phyloP scores from a whole-genome alignment of 768 basidiomycete species.

The Suillus sp. region DNA sequence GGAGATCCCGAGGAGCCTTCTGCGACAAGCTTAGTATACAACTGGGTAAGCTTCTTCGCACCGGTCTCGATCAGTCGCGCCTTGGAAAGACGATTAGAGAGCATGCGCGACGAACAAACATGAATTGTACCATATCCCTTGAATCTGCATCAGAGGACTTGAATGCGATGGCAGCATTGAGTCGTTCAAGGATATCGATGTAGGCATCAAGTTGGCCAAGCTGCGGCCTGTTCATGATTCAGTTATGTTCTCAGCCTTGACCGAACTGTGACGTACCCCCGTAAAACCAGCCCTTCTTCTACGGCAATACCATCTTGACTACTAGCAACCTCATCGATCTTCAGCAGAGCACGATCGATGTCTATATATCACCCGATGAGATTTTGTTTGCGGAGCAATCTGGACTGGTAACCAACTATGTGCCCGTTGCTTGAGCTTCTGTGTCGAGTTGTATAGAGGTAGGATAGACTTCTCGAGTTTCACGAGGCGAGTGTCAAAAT shows the following conservation, averaged over 20 bases:
- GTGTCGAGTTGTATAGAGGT: constrained; percentile 79
- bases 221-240: constrained; percentile 56
- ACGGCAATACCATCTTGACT: constrained; percentile 74
- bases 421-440: constrained; percentile 69
- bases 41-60: constrained; percentile 75
- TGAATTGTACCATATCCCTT: constrained; percentile 50
- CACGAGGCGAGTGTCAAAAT: constrained; percentile 79
- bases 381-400: background rate
- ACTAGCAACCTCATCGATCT: constrained; percentile 78
- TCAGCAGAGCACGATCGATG: constrained; percentile 75
- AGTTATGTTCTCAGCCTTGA: constrained; percentile 6
- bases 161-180: constrained; percentile 81
- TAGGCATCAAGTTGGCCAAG: constrained; percentile 64
- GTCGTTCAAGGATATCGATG: constrained; percentile 69
- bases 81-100: constrained; percentile 29
- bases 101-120: background rate
- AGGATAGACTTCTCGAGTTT: constrained; percentile 85
- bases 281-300: constrained; percentile 76
- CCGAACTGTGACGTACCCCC: constrained; percentile 52
- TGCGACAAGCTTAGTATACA: constrained; percentile 87
- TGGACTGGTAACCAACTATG: constrained; percentile 54
- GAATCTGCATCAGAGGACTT: constrained; percentile 59
- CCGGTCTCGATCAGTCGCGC: constrained; percentile 82
- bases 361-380: constrained; percentile 45
- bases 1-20: constrained; percentile 81